Evolutionary conservation across 371 early-diverging fungal genomes (phyloP).

Genomic region (Apophysomyces elegans): DNA sequence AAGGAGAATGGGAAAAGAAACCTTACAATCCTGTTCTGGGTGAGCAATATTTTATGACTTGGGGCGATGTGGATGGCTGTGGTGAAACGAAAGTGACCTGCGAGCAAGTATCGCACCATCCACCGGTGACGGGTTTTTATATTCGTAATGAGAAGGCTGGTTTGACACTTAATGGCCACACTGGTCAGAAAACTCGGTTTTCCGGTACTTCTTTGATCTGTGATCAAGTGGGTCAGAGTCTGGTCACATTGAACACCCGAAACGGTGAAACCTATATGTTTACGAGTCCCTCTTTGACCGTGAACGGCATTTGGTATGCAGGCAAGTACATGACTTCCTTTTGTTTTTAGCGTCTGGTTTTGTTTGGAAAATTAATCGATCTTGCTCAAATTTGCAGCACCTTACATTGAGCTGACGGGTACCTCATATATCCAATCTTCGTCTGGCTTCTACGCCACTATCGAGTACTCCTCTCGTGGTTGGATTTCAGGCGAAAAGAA

Average conservation of each 20-base stretch:
- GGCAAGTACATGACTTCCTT: constrained; percentile 23
- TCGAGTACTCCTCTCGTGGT: constrained; percentile 76
- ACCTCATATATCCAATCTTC: constrained; percentile 68
- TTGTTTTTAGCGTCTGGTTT: not conserved
- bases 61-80: constrained; percentile 69
- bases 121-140: constrained; percentile 72
- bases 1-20: constrained; percentile 75
- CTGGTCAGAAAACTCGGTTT: constrained; percentile 58
- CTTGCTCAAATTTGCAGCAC: constrained; percentile 29
- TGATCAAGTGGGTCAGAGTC: constrained; percentile 49
- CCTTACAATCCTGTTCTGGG: constrained; percentile 86
- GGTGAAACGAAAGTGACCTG: constrained; percentile 65
- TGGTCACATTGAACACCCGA: constrained; percentile 33
- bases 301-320: constrained; percentile 58
- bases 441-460: constrained; percentile 67
- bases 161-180: constrained; percentile 72
- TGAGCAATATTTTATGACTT: constrained; percentile 75
- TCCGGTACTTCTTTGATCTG: constrained; percentile 48
- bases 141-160: constrained; percentile 69
- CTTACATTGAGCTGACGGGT: constrained; percentile 77
- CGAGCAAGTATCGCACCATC: constrained; percentile 82
- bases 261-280: constrained; percentile 43
- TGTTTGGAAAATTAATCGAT: not conserved
- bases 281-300: constrained; percentile 48
- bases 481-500: constrained; percentile 82